Conservation (phyloP, 306 rosid species). For the Medicago arabica region DNA sequence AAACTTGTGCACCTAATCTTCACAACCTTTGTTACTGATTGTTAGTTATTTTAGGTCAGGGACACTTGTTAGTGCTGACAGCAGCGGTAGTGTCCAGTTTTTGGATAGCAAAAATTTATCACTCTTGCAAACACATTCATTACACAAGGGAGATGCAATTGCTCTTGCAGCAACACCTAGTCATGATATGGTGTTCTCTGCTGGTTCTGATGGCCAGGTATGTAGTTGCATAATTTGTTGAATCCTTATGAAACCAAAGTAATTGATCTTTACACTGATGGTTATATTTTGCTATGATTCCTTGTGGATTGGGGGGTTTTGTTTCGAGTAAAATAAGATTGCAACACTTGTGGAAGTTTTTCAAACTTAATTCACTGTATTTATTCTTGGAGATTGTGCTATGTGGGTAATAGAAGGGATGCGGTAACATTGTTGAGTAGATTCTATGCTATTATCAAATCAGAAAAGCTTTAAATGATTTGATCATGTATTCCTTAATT, state of each 20-base stretch:
- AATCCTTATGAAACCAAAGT: background rate
- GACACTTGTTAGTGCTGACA: slow-evolving; percentile 94
- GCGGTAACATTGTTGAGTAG: background rate
- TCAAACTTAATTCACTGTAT: background rate
- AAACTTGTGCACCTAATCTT: background rate
- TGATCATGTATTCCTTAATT: background rate
- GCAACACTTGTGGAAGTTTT: background rate
- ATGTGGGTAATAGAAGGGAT: background rate
- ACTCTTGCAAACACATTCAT: slow-evolving; percentile 74
- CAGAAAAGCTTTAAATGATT: background rate
- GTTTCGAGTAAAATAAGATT: background rate
- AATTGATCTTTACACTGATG: background rate
- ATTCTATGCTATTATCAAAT: background rate
- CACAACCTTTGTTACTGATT: slow-evolving; percentile 32
- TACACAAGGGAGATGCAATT: slow-evolving; percentile 85
- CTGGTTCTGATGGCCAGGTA: slow-evolving; percentile 99
- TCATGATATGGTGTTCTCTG: slow-evolving; percentile 84
- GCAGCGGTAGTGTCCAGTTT: slow-evolving; percentile 93
- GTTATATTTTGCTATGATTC: background rate
- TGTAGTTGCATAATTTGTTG: slow-evolving; percentile 21
- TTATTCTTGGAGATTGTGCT: slow-evolving; percentile 3
- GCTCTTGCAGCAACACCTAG: slow-evolving; percentile 86
- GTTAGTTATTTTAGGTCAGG: slow-evolving; percentile 68
- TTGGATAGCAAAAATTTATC: slow-evolving; percentile 89
- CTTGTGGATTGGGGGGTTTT: background rate